phyloP scores from a whole-genome alignment of 1,284 basidiomycete genomes.

The Caloboletus firmus region DNA sequence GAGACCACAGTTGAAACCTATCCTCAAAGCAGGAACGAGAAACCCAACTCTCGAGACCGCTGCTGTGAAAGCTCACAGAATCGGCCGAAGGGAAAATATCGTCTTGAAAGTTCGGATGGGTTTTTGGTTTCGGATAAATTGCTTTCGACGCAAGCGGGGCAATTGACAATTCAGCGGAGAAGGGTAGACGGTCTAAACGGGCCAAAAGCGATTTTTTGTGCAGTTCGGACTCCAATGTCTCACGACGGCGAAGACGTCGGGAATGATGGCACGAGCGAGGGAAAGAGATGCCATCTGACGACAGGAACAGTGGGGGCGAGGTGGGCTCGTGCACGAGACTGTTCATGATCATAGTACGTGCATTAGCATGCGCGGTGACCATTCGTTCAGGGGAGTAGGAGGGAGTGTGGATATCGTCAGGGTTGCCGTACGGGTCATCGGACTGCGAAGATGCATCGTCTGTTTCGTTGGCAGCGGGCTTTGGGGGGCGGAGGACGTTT shows the following conservation, averaged over 20 bases:
- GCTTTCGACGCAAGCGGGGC: constrained; percentile 46
- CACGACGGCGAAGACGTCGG: constrained; percentile 39
- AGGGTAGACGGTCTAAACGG: constrained; percentile 46
- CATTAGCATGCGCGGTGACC: constrained; percentile 34
- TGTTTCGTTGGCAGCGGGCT: constrained; percentile 22
- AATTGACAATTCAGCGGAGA: constrained; percentile 50
- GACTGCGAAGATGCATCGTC: constrained; percentile 26
- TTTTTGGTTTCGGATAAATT: constrained; percentile 26
- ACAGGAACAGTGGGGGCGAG: constrained; percentile 53
- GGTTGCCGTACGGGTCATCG: constrained; percentile 31
- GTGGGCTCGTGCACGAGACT: constrained; percentile 42
- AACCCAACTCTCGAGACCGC: constrained; percentile 65
- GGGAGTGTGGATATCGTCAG: constrained; percentile 4
- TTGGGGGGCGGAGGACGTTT: constrained; percentile 13
- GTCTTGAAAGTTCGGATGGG: constrained; percentile 30
- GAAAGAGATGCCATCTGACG: constrained; percentile 47
- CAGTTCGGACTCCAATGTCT: constrained; percentile 47
- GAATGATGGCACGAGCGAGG: constrained; percentile 61
- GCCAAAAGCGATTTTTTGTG: constrained; percentile 52
- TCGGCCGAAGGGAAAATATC: constrained; percentile 43
- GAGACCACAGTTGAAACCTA: constrained; percentile 54
- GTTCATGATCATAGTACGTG: constrained; percentile 40
- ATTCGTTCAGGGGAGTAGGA: constrained; percentile 15
- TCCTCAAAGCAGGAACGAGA: constrained; percentile 75
- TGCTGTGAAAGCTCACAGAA: constrained; percentile 46